Evolutionary conservation across 805 yeast genomes (phyloP).

Genomic region (Hanseniaspora clermontiae): DNA sequence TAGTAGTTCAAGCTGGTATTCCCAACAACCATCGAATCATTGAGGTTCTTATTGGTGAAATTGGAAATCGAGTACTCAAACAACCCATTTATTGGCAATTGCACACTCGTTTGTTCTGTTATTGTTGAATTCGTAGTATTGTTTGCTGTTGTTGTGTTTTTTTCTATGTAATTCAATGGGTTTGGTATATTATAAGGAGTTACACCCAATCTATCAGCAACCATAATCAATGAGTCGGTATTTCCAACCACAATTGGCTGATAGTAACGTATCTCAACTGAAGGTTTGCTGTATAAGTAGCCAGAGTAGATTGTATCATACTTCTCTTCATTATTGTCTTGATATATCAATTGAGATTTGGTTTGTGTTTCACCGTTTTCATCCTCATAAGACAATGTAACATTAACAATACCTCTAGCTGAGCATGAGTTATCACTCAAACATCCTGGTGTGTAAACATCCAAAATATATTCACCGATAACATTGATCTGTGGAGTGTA

Average conservation of each 20-base stretch:
- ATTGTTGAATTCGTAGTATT: slow-evolving; percentile 2
- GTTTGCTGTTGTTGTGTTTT: not conserved
- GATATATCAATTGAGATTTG: slow-evolving; percentile 38
- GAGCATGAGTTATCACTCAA: slow-evolving; percentile 50
- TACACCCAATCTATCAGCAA: slow-evolving; percentile 45
- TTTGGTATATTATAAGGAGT: slow-evolving; percentile 10
- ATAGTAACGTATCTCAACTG: slow-evolving; percentile 33
- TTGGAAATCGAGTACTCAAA: slow-evolving; percentile 71
- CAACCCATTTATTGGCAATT: slow-evolving; percentile 51
- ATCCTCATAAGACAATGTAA: slow-evolving; percentile 38
- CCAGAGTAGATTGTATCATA: slow-evolving; percentile 72
- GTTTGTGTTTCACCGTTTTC: slow-evolving; percentile 25
- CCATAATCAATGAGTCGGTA: slow-evolving; percentile 38
- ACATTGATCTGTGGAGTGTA: slow-evolving; percentile 58
- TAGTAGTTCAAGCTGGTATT: slow-evolving; percentile 36
- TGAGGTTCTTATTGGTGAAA: slow-evolving; percentile 34
- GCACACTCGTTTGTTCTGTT: slow-evolving; percentile 25
- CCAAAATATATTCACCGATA: slow-evolving; percentile 62
- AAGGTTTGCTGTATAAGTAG: slow-evolving; percentile 39
- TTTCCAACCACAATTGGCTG: slow-evolving; percentile 22
- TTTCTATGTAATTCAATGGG: slow-evolving; percentile 2
- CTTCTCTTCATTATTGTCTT: slow-evolving; percentile 67
- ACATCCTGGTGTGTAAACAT: slow-evolving; percentile 84
- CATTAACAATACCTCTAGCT: slow-evolving; percentile 66
- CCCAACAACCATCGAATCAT: slow-evolving; percentile 30